Percentiles rank a stretch among this genome's conserved stretches.
Evolutionary conservation across 371 early-diverging fungal genomes (phyloP).

Genomic region (Mycotypha africana): DNA sequence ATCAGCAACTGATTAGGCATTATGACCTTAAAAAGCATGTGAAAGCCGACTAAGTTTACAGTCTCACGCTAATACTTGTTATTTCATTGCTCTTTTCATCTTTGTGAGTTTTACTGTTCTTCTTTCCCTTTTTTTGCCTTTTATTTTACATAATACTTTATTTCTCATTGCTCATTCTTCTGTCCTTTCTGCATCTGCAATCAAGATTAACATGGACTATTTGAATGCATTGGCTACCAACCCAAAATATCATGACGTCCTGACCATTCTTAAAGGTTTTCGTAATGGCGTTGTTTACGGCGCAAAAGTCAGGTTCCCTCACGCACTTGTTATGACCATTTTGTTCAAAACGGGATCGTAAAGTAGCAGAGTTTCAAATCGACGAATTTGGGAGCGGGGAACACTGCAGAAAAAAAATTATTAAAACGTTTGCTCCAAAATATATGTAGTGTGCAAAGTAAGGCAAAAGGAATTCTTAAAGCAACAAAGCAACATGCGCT

Average conservation of each 20-base stretch:
- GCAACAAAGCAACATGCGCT: constrained; percentile 89
- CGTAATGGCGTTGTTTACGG: constrained; percentile 97
- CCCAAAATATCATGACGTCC: constrained; percentile 74
- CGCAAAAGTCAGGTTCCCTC: constrained; percentile 94
- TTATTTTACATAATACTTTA: too few relatives aligned
- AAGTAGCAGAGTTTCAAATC: constrained; percentile 10
- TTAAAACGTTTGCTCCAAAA: background rate
- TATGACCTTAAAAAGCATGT: too few relatives aligned
- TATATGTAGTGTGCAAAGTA: constrained; percentile 54
- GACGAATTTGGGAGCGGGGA: too few relatives aligned
- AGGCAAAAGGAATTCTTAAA: constrained; percentile 69
- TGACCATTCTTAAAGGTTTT: constrained; percentile 89
- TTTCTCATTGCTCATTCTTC: too few relatives aligned
- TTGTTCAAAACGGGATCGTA: constrained; percentile 89
- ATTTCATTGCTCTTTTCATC: too few relatives aligned
- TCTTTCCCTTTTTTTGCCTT: too few relatives aligned
- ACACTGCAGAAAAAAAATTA: too few relatives aligned
- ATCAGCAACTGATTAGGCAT: too few relatives aligned
- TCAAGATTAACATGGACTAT: constrained; percentile 43
- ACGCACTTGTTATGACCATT: constrained; percentile 96
- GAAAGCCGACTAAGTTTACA: too few relatives aligned
- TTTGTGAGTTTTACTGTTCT: too few relatives aligned
- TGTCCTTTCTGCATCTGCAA: too few relatives aligned
- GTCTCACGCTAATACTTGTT: too few relatives aligned
- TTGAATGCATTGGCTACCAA: constrained; percentile 54